Base-by-base conservation (phyloP, 2,329 filamentous ascomycete genomes). In the Neonectria sp. region DNA sequence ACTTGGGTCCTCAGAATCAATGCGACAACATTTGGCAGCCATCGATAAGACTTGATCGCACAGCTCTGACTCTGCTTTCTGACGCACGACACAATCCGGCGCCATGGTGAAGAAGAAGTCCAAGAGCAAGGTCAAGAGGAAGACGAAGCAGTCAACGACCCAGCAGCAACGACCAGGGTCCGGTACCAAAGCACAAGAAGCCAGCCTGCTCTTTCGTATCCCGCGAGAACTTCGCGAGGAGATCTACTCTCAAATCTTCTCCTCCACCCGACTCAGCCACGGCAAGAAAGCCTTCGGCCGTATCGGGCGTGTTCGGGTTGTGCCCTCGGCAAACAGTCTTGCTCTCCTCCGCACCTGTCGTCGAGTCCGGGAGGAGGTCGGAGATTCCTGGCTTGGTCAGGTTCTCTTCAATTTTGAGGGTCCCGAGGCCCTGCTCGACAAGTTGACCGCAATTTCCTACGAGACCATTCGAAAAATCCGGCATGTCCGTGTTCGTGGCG, bases 301-400 rank as follows among this genome's bases (percentile, higher is more conserved):
- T 8, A 49, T n/a, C 4, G 24, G 27, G 11, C 27, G 25, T 31
- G n/a, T 45, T 21, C 21, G n/a, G n/a, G 35, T 65, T 15, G 37
- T 45, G 27, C 52, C 58, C 25, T 17, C 51, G 15, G 37, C 43
- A 17, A 57, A 67, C 31, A 15, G 56, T 46, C 40, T 69, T n/a
- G 63, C 67, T 15, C n/a, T 67, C 6, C 60, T 69, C 21, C 52
- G 25, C 43, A 60, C 63, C 15, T 71, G 66, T 46, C 66, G 60
- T 24, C 66, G 35, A 5, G 49, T 49, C 24, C 58, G 27, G 40
- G 13, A 37, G 13, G 63, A 71, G 46, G 61, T 71, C 52, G 60
- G 53, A 35, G 60, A 71, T n/a, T 15, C 56, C 3, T 71, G 68
- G 63, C 13, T 65, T 35, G 35, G 48, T 33, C 31, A 68, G 37